Base-by-base conservation (phyloP, 2,329 filamentous ascomycete species). In the Alternaria solani region DNA sequence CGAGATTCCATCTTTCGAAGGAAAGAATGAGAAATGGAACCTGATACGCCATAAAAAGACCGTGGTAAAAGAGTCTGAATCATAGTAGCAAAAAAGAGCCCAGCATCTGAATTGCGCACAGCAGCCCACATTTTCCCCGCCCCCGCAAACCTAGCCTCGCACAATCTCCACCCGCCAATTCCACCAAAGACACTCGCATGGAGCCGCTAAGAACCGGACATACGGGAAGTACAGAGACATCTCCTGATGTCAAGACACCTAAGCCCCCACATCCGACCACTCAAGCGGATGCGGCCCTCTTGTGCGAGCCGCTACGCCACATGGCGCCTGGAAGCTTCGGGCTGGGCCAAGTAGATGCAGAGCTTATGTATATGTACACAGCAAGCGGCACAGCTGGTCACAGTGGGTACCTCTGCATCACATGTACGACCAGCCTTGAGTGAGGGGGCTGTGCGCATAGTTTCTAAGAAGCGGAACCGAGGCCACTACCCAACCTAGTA, bases 91-190 rank as follows among this genome's bases (percentile, higher is more conserved):
- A 48, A 28, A n/a, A 36, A 20, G 39, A 44, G 51, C 55, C 56
- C 56, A 55, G 43, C 36, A 55, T 49, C 34, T 51, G 56, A 51
- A 43, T 48, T 59, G 30, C 56, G 43, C n/a, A 55, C 28, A 49
- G 51, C 23, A 59, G 36, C 26, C 56, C 56, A 51, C 46, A 36
- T 57, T 57, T 57, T 52, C 87, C 63, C 86, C 83, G 41, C 88
- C 66, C 64, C 66, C 66, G 61, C 65, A 65, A 65, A 66, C 28
- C 38, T 39, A 59, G 51, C 43, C 25, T 41, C 34, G 28, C 36
- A 12, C 51, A 30, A 34, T 23, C 23, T 14, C 64, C 64, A 61
- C 51, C 53, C 47, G 47, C 38, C 25, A 20, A 47, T 60, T 62
- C 38, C 52, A 41, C 53, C 36, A 18, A 55, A 48, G 23, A 28